Evolutionary conservation across 2,329 filamentous ascomycete genomes (phyloP).

Genomic region (Botrytis squamosa): DNA sequence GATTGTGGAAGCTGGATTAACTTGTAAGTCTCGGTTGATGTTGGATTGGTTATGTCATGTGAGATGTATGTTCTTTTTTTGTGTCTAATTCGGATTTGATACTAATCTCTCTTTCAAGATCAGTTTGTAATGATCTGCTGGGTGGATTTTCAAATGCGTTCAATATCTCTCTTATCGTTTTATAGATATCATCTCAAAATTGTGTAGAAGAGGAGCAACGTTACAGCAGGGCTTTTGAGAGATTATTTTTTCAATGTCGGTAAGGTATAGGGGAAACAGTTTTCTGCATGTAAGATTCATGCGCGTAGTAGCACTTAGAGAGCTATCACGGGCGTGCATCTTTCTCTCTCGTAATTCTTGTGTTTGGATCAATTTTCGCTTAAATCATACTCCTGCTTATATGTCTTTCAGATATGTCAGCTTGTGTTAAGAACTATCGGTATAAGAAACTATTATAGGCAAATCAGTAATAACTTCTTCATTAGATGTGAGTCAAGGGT

Average conservation of each 20-base stretch:
- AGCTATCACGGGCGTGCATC: neutral
- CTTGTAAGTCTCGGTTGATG: neutral
- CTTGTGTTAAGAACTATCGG: too few species aligned
- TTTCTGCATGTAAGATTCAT: neutral
- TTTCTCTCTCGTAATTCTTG: neutral
- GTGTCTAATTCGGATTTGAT: neutral
- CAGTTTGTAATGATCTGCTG: neutral
- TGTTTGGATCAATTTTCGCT: neutral
- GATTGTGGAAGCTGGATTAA: neutral
- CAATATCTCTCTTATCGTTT: neutral
- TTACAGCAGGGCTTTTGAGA: neutral
- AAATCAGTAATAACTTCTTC: too few species aligned
- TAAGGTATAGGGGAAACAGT: neutral
- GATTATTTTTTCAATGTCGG: neutral
- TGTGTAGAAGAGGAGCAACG: neutral
- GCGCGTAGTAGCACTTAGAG: neutral
- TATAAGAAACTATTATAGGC: too few species aligned
- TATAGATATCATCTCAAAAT: neutral
- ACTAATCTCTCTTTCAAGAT: neutral
- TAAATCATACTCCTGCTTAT: neutral
- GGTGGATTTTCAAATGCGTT: too few species aligned
- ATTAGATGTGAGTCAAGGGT: too few species aligned
- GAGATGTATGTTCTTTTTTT: neutral
- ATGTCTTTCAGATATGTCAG: neutral
- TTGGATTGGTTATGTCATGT: neutral